Percentiles rank a stretch among this genome's conserved stretches.
Evolutionary conservation across 345 rosid species (phyloP).

Genomic region (Pseudoturritis turrita): DNA sequence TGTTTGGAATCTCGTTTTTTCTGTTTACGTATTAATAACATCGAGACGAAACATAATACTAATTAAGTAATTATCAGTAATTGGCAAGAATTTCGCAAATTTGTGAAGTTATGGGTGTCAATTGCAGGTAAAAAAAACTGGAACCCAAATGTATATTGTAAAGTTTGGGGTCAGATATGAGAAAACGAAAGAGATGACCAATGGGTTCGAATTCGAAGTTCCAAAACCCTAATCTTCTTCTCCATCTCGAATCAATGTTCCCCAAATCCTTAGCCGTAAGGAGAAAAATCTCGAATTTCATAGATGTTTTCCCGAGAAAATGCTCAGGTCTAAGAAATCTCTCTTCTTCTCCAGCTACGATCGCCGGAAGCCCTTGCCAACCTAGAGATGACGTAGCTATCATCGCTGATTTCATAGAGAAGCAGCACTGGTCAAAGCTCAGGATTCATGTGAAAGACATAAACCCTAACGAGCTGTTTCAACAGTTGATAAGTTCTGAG

Average conservation of each 20-base stretch:
- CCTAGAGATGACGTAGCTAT: conserved; percentile 9
- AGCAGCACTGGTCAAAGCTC: conserved; percentile 62
- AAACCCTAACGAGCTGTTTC: conserved; percentile 37
- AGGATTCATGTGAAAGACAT: conserved; percentile 32
- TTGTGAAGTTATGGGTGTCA: background rate
- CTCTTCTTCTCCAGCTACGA: background rate
- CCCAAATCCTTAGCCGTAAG: background rate
- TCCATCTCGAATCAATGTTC: conserved; percentile 18
- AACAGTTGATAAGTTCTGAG: conserved; percentile 44
- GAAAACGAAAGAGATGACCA: background rate
- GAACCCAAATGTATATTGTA: background rate
- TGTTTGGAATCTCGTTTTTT: background rate
- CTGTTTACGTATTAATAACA: background rate
- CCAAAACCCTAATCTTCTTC: background rate
- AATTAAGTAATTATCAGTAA: no score
- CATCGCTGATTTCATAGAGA: conserved; percentile 44
- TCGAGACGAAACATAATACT: background rate
- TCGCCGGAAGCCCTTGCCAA: background rate
- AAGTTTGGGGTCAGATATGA: background rate
- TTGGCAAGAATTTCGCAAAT: no score
- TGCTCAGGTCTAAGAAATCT: background rate
- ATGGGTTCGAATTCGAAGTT: background rate
- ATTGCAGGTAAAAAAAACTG: background rate
- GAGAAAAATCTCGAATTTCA: background rate
- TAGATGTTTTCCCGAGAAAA: background rate